A percentile compares a stretch with the other conserved stretches of the same genome.
Conservation (phyloP, 1,139 yeast genomes). For the Suhomyces bokatorum region DNA sequence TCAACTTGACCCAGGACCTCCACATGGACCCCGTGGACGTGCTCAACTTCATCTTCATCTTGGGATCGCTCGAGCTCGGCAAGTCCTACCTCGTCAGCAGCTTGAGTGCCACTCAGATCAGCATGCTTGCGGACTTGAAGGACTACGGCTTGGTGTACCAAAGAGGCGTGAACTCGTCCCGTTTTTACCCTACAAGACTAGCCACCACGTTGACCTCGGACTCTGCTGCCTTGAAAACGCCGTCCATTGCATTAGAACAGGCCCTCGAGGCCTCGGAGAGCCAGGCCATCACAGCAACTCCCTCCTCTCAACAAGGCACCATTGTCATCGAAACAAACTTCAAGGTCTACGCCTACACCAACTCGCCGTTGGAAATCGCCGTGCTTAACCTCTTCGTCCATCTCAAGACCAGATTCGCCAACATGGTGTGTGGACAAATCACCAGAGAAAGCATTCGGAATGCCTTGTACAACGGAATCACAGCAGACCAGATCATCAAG, state of each 20-base stretch:
- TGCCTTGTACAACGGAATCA: conserved; percentile 85
- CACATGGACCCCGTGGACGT: conserved; percentile 97
- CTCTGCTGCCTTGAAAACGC: conserved; percentile 64
- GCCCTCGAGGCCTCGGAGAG: conserved; percentile 47
- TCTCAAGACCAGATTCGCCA: conserved; percentile 78
- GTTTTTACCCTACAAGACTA: conserved; percentile 87
- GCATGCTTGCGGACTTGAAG: conserved; percentile 84
- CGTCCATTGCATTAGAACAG: conserved; percentile 68
- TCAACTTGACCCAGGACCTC: conserved; percentile 78
- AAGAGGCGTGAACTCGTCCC: conserved; percentile 54
- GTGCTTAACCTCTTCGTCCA: conserved; percentile 85
- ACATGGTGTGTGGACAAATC: conserved; percentile 90
- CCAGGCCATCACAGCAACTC: conserved; percentile 14
- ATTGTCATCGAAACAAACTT: conserved; percentile 91
- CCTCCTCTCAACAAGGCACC: conserved; percentile 51
- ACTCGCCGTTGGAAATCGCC: conserved; percentile 94
- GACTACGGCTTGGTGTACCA: conserved; percentile 93
- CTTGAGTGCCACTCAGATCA: conserved; percentile 76
- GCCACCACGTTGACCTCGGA: conserved; percentile 93
- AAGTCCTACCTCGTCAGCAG: conserved; percentile 75
- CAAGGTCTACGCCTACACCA: conserved; percentile 89
- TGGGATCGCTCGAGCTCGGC: conserved; percentile 91
- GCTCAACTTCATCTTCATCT: conserved; percentile 84
- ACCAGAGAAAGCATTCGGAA: conserved; percentile 88
- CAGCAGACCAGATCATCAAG: conserved; percentile 90